Conservation (phyloP, 2,329 filamentous ascomycete genomes). For the Beauveria sp. region DNA sequence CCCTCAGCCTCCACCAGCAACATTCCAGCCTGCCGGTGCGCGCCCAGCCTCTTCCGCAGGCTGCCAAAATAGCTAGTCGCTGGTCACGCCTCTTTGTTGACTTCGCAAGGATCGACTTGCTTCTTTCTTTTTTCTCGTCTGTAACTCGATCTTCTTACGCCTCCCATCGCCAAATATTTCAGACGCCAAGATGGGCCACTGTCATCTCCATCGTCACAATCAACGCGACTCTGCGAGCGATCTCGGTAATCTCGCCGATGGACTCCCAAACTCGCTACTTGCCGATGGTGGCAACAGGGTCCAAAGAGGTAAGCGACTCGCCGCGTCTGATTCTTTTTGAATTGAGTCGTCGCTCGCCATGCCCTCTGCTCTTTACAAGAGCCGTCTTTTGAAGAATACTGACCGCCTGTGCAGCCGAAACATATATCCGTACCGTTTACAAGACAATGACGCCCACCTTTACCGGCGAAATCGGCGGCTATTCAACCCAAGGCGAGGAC, state of each 20-base stretch:
- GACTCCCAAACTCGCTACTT: background rate
- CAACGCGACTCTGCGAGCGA: slow-evolving; percentile 3
- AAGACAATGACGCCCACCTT: slow-evolving; percentile 34
- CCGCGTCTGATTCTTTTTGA: background rate
- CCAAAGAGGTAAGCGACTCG: background rate
- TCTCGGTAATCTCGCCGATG: background rate
- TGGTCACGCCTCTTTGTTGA: background rate
- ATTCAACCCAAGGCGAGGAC: slow-evolving; percentile 21
- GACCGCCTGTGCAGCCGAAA: background rate
- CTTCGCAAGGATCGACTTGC: background rate
- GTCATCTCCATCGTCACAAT: slow-evolving; percentile 8
- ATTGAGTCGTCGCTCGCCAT: background rate
- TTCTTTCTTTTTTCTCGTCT: background rate
- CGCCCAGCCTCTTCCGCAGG: slow-evolving; percentile 5
- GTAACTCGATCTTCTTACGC: background rate
- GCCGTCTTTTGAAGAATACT: background rate
- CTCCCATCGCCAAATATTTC: background rate
- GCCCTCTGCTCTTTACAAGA: background rate
- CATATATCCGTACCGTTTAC: slow-evolving; percentile 28
- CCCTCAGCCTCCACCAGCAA: slow-evolving; percentile 8
- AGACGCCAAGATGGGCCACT: slow-evolving; percentile 10
- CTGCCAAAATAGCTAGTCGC: slow-evolving; percentile 6
- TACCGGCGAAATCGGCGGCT: slow-evolving; percentile 34
- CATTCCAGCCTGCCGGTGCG: slow-evolving; percentile 11
- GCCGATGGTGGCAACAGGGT: background rate